phyloP scores from a whole-genome alignment of 2,329 filamentous ascomycete species.

The Penicillium glabrum region DNA sequence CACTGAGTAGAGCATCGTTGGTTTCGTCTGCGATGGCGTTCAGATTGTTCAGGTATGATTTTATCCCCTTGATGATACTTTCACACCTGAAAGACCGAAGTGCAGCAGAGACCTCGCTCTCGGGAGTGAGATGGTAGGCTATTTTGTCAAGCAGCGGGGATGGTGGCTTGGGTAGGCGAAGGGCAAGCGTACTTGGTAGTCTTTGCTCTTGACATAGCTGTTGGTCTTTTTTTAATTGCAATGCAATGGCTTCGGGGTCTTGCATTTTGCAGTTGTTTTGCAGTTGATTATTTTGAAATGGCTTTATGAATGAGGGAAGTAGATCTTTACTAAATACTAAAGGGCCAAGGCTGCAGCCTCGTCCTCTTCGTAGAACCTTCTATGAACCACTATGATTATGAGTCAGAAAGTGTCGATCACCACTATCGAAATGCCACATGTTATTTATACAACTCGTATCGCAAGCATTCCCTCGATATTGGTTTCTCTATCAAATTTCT shows the following conservation, averaged over 20 bases:
- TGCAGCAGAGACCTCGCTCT: constrained; percentile 3
- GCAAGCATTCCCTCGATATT: too few relatives aligned
- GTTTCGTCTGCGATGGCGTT: neutral
- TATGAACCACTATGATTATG: neutral
- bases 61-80: constrained; percentile 16
- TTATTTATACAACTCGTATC: neutral
- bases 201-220: constrained; percentile 28
- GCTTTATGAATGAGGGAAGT: too few relatives aligned
- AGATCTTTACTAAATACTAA: too few relatives aligned
- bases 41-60: constrained; percentile 17
- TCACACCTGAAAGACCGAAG: constrained; percentile 16
- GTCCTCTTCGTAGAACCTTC: neutral
- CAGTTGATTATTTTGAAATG: too few relatives aligned
- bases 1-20: neutral
- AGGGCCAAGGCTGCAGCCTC: too few relatives aligned
- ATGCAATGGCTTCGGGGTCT: constrained; percentile 16
- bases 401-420: neutral
- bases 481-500: too few relatives aligned
- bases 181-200: constrained; percentile 18
- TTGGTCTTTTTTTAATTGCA: constrained; percentile 19
- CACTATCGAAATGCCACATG: neutral
- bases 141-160: constrained; percentile 7
- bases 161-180: constrained; percentile 14
- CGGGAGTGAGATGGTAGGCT: constrained; percentile 14
- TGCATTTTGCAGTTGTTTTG: too few relatives aligned